phyloP scores from a whole-genome alignment of 2,329 filamentous ascomycete genomes.

The Polytolypa hystricis region DNA sequence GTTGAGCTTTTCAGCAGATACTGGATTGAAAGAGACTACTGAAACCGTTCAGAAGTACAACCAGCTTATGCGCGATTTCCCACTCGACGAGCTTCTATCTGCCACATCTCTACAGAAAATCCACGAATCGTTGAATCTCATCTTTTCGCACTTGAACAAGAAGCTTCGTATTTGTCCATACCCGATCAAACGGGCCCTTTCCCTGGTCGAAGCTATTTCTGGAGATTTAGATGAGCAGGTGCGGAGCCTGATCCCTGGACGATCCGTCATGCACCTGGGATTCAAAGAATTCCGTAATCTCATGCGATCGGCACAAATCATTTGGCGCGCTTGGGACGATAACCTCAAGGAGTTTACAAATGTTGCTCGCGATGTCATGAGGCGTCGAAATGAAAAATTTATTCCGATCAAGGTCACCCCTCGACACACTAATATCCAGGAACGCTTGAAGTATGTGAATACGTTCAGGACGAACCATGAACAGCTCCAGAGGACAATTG shows the following conservation, averaged over 20 bases:
- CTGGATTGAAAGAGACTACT: slow-evolving; percentile 87
- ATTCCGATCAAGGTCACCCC: slow-evolving; percentile 94
- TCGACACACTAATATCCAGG: slow-evolving; percentile 78
- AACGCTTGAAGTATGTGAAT: slow-evolving; percentile 82
- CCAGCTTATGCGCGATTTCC: slow-evolving; percentile 96
- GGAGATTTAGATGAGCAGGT: slow-evolving; percentile 79
- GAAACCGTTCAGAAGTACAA: slow-evolving; percentile 98
- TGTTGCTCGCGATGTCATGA: slow-evolving; percentile 86
- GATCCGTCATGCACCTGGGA: slow-evolving; percentile 80
- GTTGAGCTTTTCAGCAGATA: slow-evolving; percentile 92
- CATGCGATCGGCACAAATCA: slow-evolving; percentile 71
- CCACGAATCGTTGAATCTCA: slow-evolving; percentile 75
- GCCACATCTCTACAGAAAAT: slow-evolving; percentile 82
- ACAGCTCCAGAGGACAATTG: slow-evolving; percentile 89
- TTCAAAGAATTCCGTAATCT: slow-evolving; percentile 80
- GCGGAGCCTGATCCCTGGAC: slow-evolving; percentile 74
- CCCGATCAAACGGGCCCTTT: slow-evolving; percentile 78
- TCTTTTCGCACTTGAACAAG: slow-evolving; percentile 93
- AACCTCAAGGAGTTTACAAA: slow-evolving; percentile 97
- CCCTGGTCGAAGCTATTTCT: slow-evolving; percentile 94
- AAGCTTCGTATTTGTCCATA: slow-evolving; percentile 95
- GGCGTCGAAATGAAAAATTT: slow-evolving; percentile 91
- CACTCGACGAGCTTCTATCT: slow-evolving; percentile 84
- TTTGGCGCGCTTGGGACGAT: slow-evolving; percentile 91
- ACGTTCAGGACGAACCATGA: slow-evolving; percentile 97